These are phyloP conservation scores for Clonostachys chloroleuca DNA, from an alignment of 2,329 filamentous ascomycete genomes.

Conservation along the genomic window DNA sequence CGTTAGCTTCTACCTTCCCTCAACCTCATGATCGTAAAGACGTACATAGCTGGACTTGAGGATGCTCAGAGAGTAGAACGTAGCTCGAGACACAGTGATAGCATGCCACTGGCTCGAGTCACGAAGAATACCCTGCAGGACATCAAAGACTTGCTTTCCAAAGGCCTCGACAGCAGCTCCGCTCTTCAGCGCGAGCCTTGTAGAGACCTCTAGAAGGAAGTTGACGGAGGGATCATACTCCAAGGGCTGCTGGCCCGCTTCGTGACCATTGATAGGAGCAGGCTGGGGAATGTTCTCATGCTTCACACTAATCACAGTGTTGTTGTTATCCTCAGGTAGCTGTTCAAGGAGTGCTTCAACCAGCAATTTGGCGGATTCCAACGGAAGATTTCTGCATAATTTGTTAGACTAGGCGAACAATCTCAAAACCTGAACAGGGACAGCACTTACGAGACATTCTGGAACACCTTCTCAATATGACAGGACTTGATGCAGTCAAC, in stretches of 20 bases:
- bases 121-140: constrained; percentile 75
- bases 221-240: constrained; percentile 82
- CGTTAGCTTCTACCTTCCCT: neutral
- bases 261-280: constrained; percentile 26
- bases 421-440: neutral
- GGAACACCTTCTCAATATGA: constrained; percentile 75
- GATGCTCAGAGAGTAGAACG: constrained; percentile 82
- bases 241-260: constrained; percentile 48
- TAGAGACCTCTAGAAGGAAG: constrained; percentile 89
- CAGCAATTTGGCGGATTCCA: constrained; percentile 18
- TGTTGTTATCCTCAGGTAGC: constrained; percentile 76
- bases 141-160: constrained; percentile 75
- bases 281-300: constrained; percentile 68
- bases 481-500: constrained; percentile 93
- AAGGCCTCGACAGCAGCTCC: constrained; percentile 66
- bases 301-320: constrained; percentile 83
- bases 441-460: constrained; percentile 68
- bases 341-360: constrained; percentile 73
- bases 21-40: constrained; percentile 6
- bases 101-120: constrained; percentile 76
- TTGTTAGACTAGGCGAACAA: too few species aligned
- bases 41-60: constrained; percentile 81
- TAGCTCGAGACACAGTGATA: constrained; percentile 76
- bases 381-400: constrained; percentile 27
- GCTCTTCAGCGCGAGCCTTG: constrained; percentile 74